Conservation (phyloP, 352 stramenopile species). For the Phytophthora pseudosyringae region DNA sequence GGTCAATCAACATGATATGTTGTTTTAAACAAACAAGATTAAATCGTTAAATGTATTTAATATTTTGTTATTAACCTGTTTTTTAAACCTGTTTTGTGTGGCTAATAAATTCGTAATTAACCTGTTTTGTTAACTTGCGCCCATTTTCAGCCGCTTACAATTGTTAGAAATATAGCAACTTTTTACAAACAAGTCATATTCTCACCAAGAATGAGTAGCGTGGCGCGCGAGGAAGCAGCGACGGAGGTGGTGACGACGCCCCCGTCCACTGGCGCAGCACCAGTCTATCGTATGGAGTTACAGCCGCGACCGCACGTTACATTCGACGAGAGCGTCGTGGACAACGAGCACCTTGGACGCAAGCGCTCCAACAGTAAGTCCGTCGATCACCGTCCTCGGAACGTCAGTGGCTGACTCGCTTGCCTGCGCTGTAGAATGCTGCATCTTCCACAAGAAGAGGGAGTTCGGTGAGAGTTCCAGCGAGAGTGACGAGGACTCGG, state of each 20-base stretch:
- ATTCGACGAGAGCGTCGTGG: conserved; percentile 90
- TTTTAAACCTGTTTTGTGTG: background rate
- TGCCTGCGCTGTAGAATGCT: conserved; percentile 73
- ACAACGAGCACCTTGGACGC: conserved; percentile 93
- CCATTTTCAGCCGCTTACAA: too few species aligned
- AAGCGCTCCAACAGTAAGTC: conserved; percentile 91
- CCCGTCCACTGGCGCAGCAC: conserved; percentile 17
- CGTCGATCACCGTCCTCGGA: background rate
- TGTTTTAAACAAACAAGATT: too few species aligned
- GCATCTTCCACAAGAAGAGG: conserved; percentile 94
- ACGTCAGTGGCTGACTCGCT: conserved; percentile 1
- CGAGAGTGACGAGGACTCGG: conserved; percentile 87
- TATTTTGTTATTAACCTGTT: too few species aligned
- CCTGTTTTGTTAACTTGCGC: too few species aligned
- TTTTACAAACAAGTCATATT: background rate
- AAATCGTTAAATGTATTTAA: too few species aligned
- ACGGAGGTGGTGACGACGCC: conserved; percentile 40
- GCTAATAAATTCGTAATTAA: background rate
- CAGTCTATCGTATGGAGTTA: conserved; percentile 77
- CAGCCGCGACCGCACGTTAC: conserved; percentile 83
- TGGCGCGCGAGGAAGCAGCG: conserved; percentile 33
- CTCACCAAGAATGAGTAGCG: conserved; percentile 37
- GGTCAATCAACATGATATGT: too few species aligned
- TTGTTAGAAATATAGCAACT: too few species aligned
- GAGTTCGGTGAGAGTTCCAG: conserved; percentile 92